Base-by-base conservation (phyloP, 257 asterid genomes). In the Perilla frutescens region DNA sequence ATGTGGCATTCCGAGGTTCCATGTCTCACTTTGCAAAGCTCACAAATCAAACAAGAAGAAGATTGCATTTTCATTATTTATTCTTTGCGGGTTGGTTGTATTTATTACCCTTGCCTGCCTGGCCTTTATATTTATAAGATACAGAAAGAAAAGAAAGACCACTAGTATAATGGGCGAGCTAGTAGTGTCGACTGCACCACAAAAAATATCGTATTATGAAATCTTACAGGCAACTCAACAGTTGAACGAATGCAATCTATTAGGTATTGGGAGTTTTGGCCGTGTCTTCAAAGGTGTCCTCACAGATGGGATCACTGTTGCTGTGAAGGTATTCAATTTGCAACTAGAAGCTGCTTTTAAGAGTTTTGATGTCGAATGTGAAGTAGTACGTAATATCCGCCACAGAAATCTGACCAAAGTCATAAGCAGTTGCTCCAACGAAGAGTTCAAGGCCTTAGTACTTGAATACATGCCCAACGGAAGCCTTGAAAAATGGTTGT, bases 381-480 rank as follows among this genome's bases (percentile, higher is more conserved):
- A 75, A 14, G 68, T 67, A 4, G 51, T 71, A 0, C 76, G 79
- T 1, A 41, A 53, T 13, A 74, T 83, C 70, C 81, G 81, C 12
- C 87, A 80, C 8, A 68, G 83, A 50, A 80, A 83, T 58, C 73
- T 83, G 0, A 74, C 70, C 0, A 77, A 72, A 54, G 80, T 83
- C 55, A 74, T 80, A 10, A 47, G 81, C 40, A 66, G 74, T 44
- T 80, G 85, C 34, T 80, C 85, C 3, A 83, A 65, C 12, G 45
- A 8, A 31, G 85, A 83, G 20, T 83, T 83, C 61, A 77, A 71
- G 26, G 26, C 26, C 0, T 20, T 20, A 20, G 26, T 20, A 20
- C 26, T 20, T 20, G 26, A 20, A 20, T 20, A 20, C 1, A 20
- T 82, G 84, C 79, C 87, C 5, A 80, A 71, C 0, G 85, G 72